Evolutionary conservation across 805 yeast species (phyloP), one percentile per base, ranked within the genome.

Genomic region (Brettanomyces bruxellensis): DNA sequence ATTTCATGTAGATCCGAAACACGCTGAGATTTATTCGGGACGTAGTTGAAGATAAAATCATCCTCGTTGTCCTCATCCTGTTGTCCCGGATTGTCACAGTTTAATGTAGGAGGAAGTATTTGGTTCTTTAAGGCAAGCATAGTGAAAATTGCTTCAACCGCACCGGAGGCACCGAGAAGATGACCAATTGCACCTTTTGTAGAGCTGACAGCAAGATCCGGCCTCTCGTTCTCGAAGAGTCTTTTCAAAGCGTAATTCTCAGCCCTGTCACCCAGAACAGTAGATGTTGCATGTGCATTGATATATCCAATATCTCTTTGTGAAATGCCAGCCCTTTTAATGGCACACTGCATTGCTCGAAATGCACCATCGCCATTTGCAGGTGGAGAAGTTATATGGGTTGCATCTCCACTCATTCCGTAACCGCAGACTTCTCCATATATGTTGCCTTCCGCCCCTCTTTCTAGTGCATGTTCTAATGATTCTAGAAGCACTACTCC

Each of bases 231-330:
- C 1, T 58, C 65, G 46, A 87, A 77, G 4, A 84, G 55, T 4
- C 73, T 61, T 42, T 68, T 62, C 44, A 93, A 81, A 3, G 98
- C 98, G 39, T 61, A 60, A 56, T 84, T 79, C 59, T 93, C 99
- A 0, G 96, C 93, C 18, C 79, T 66, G 58, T 93, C 99, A 4
- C 99, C 99, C 3, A 90, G 66, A 5, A 70, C 67, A 0, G 99
- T 93, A 0, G 96, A 86, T 0, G 99, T 93, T 0, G 99, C 99
- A 64, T 93, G 99, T 2, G 99, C 97, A 64, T 95, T 93, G 42
- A 93, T 72, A 58, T 89, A 93, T 41, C 76, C 88, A 18, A 91
- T 70, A 1, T 76, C 69, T 3, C 57, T 40, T 0, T 80, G 72
- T 1, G 60, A 59, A 2, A 82, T 48, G 0, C 70, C 70, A 1